Evolutionary conservation across 768 basidiomycete genomes (phyloP).

Genomic region (Brasilioporus rufonigricans): DNA sequence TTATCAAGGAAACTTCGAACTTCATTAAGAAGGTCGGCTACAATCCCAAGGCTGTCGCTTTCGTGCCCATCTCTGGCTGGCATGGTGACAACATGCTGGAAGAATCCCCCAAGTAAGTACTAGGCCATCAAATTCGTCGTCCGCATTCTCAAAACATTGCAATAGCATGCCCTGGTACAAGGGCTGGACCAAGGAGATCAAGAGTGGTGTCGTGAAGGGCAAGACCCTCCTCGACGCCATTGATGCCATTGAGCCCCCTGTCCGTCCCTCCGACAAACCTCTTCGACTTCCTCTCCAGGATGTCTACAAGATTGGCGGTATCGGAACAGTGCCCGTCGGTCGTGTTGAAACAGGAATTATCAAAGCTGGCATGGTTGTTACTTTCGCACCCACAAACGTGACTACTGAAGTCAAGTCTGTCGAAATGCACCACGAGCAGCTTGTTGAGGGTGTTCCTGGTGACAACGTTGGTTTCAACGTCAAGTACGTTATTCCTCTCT

Average conservation of each 20-base stretch:
- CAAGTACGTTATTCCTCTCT: slow-evolving; percentile 54
- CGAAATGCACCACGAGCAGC: slow-evolving; percentile 99
- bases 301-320: slow-evolving; percentile 99
- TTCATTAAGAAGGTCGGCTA: slow-evolving; percentile 99
- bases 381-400: slow-evolving; percentile 95
- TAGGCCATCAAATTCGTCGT: not conserved
- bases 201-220: slow-evolving; percentile 90
- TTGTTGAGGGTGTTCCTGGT: slow-evolving; percentile 90
- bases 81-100: slow-evolving; percentile 99
- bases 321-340: slow-evolving; percentile 99
- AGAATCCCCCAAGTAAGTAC: slow-evolving; percentile 85
- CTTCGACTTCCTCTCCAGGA: slow-evolving; percentile 99
- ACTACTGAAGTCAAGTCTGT: slow-evolving; percentile 99
- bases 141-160: slow-evolving; percentile 15
- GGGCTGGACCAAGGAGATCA: slow-evolving; percentile 98
- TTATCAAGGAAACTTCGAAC: slow-evolving; percentile 93
- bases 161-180: slow-evolving; percentile 98
- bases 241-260: slow-evolving; percentile 97
- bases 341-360: slow-evolving; percentile 99
- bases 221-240: slow-evolving; percentile 99
- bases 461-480: slow-evolving; percentile 99
- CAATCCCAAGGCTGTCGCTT: slow-evolving; percentile 98
- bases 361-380: slow-evolving; percentile 99
- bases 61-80: slow-evolving; percentile 99
- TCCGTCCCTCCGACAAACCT: slow-evolving; percentile 97